Evolutionary conservation across 805 yeast species (phyloP).

Genomic region (Starmerella scarabaei): DNA sequence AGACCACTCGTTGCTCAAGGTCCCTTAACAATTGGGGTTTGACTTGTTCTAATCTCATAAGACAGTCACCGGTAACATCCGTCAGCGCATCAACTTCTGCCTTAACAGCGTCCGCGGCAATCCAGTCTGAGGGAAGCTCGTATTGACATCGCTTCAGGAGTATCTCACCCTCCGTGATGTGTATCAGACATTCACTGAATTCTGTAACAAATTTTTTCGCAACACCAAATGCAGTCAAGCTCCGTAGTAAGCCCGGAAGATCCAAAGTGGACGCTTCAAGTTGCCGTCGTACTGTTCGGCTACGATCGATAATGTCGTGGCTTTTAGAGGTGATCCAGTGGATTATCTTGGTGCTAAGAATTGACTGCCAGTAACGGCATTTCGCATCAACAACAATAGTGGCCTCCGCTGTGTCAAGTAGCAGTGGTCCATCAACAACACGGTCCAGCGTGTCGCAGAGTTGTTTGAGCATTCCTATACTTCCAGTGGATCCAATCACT

Average conservation of each 20-base stretch:
- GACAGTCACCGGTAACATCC: neutral
- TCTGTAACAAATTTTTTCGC: neutral
- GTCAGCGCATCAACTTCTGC: slow-evolving; percentile 4
- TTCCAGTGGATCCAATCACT: neutral
- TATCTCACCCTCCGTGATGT: neutral
- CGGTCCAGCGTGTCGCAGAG: neutral
- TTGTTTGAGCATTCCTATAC: neutral
- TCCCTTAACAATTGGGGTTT: slow-evolving; percentile 31
- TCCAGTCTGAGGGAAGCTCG: slow-evolving; percentile 2
- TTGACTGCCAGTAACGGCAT: slow-evolving; percentile 48
- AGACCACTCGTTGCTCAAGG: slow-evolving; percentile 4
- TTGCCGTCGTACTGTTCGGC: neutral
- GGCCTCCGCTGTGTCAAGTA: slow-evolving; percentile 26
- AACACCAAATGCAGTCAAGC: neutral
- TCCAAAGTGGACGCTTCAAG: slow-evolving; percentile 2
- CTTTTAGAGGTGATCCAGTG: slow-evolving; percentile 14
- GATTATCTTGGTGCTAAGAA: slow-evolving; percentile 33
- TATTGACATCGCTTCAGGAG: neutral
- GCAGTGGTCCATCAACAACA: slow-evolving; percentile 27
- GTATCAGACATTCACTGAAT: neutral
- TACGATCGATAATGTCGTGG: neutral
- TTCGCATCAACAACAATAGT: slow-evolving; percentile 35
- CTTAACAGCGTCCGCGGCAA: neutral
- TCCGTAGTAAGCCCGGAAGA: neutral
- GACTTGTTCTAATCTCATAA: neutral